These are phyloP conservation scores for Dioscorea alata DNA, from an alignment of 106 monocot species.

Conservation along the genomic window DNA sequence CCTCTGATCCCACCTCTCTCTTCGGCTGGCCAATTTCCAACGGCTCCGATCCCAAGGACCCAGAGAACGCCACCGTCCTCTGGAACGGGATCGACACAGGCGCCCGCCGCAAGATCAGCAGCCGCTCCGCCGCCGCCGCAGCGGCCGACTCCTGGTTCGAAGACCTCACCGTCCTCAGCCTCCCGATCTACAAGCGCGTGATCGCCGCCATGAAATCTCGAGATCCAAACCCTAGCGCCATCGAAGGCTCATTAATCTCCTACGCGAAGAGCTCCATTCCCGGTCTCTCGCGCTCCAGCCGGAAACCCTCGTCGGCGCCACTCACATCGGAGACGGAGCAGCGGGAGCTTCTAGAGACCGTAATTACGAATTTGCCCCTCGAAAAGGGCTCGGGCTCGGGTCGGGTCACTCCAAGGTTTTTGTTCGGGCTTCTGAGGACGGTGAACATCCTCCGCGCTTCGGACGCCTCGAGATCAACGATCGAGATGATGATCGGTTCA, in stretches of 20 bases:
- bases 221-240: slow-evolving; percentile 40
- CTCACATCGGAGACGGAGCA: slow-evolving; percentile 15
- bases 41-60: slow-evolving; percentile 3
- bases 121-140: slow-evolving; percentile 31
- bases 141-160: slow-evolving; percentile 53
- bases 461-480: slow-evolving; percentile 30
- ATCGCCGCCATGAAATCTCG: slow-evolving; percentile 43
- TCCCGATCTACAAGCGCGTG: slow-evolving; percentile 45
- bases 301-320: neutral
- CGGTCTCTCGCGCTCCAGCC: neutral
- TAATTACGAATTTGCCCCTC: slow-evolving; percentile 32
- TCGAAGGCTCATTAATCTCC: slow-evolving; percentile 33
- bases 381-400: slow-evolving; percentile 21
- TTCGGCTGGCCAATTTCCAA: slow-evolving; percentile 73
- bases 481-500: slow-evolving; percentile 42
- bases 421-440: slow-evolving; percentile 40
- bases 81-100: slow-evolving; percentile 38
- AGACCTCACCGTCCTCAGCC: slow-evolving; percentile 37
- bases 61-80: neutral
- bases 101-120: slow-evolving; percentile 36
- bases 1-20: slow-evolving; percentile 16
- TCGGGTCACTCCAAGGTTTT: slow-evolving; percentile 30
- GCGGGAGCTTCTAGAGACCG: slow-evolving; percentile 49
- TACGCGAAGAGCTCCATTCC: slow-evolving; percentile 34
- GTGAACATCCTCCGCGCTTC: slow-evolving; percentile 32